These are phyloP conservation scores for Tausonia pullulans DNA, from an alignment of 1,284 basidiomycete species.

Conservation along the genomic window DNA sequence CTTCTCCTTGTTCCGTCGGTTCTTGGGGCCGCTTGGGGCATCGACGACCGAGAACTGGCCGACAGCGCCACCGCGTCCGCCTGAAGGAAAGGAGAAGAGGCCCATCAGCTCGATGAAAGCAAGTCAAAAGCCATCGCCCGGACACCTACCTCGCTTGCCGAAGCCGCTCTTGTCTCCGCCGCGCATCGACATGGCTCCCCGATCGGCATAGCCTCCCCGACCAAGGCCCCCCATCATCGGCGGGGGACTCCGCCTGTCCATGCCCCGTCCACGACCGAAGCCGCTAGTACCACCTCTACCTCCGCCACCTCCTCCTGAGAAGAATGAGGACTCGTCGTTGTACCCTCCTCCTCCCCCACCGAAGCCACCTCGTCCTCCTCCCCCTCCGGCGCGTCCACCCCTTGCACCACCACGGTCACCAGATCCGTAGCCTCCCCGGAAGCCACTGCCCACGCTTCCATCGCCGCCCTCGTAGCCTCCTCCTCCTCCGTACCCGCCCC, in stretches of 20 bases:
- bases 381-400: neutral
- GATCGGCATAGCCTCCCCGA: neutral
- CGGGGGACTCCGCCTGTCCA: slow-evolving; percentile 10
- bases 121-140: neutral
- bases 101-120: neutral
- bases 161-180: slow-evolving; percentile 14
- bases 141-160: slow-evolving; percentile 5
- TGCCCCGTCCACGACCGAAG: neutral
- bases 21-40: slow-evolving; percentile 11
- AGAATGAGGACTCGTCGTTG: neutral
- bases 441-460: slow-evolving; percentile 1
- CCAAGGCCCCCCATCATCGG: slow-evolving; percentile 1
- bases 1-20: neutral
- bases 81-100: neutral
- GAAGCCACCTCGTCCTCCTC: slow-evolving; percentile 1
- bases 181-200: slow-evolving; percentile 7
- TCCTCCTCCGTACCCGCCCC: slow-evolving; percentile 7
- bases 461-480: slow-evolving; percentile 4
- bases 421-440: neutral
- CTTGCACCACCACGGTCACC: slow-evolving; percentile 5
- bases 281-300: neutral
- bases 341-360: slow-evolving; percentile 11
- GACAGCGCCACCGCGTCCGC: neutral
- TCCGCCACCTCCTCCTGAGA: neutral
- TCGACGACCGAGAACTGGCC: neutral